These are phyloP conservation scores for Claviceps digitariae DNA, from an alignment of 2,329 filamentous ascomycete genomes.

Conservation along the genomic window DNA sequence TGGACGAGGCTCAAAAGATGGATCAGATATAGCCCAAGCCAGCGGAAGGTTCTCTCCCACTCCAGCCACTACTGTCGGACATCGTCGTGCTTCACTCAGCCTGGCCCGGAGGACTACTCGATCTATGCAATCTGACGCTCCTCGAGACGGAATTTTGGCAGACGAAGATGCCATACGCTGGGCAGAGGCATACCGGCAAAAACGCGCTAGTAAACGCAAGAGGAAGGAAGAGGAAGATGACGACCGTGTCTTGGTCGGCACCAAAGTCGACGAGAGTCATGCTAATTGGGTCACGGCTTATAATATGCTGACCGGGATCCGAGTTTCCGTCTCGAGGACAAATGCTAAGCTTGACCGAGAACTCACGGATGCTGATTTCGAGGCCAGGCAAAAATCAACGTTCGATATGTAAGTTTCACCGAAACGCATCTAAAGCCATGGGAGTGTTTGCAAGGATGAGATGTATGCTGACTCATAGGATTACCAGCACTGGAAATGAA, in stretches of 20 bases:
- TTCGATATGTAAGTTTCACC: slow-evolving; percentile 73
- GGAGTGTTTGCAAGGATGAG: background rate
- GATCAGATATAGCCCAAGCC: slow-evolving; percentile 49
- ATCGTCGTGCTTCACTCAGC: slow-evolving; percentile 69
- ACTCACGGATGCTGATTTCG: slow-evolving; percentile 82
- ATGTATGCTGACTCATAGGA: background rate
- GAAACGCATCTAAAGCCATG: background rate
- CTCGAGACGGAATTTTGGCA: slow-evolving; percentile 67
- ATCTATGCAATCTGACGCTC: slow-evolving; percentile 72
- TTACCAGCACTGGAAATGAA: slow-evolving; percentile 74
- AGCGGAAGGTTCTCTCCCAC: slow-evolving; percentile 73
- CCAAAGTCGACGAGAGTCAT: slow-evolving; percentile 94
- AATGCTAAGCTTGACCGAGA: slow-evolving; percentile 93
- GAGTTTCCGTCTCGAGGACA: slow-evolving; percentile 87
- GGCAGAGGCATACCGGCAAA: slow-evolving; percentile 87
- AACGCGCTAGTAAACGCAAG: slow-evolving; percentile 74
- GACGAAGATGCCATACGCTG: slow-evolving; percentile 87
- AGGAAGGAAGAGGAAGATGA: slow-evolving; percentile 80
- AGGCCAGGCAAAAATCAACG: slow-evolving; percentile 90
- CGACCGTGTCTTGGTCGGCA: slow-evolving; percentile 87
- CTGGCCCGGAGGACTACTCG: slow-evolving; percentile 69
- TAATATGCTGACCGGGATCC: slow-evolving; percentile 98
- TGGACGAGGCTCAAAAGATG: slow-evolving; percentile 60
- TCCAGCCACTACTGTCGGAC: slow-evolving; percentile 37
- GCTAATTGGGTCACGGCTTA: slow-evolving; percentile 97